A percentile compares a stretch with the other conserved stretches of the same genome.
Conservation (phyloP, 1,284 basidiomycete genomes). For the Ganoderma lucidum region DNA sequence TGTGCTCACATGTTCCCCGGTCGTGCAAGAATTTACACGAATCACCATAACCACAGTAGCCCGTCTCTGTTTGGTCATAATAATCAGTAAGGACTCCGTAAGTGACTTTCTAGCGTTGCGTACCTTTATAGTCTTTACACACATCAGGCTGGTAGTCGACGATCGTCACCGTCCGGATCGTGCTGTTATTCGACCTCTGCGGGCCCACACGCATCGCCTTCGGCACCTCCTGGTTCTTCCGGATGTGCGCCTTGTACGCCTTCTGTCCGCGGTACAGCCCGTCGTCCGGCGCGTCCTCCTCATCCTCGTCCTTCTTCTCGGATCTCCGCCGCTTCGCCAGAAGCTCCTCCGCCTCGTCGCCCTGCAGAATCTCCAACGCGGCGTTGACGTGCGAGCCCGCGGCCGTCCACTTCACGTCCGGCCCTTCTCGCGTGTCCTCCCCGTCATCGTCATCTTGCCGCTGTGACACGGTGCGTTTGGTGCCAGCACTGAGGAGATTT, state of each 20-base stretch:
- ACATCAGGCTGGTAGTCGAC: slow-evolving; percentile 99
- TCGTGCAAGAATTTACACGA: slow-evolving; percentile 97
- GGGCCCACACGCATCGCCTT: slow-evolving; percentile 93
- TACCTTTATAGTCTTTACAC: slow-evolving; percentile 99
- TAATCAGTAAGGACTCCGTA: not conserved
- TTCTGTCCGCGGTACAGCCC: slow-evolving; percentile 89
- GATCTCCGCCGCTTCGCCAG: slow-evolving; percentile 65
- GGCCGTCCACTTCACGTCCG: slow-evolving; percentile 82
- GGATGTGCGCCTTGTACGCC: slow-evolving; percentile 85
- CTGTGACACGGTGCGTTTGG: slow-evolving; percentile 78
- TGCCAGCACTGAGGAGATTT: slow-evolving; percentile 85
- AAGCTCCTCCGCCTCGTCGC: slow-evolving; percentile 82
- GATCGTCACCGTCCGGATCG: slow-evolving; percentile 94
- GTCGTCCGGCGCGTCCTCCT: slow-evolving; percentile 77
- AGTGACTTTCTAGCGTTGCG: slow-evolving; percentile 34
- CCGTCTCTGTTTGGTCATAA: slow-evolving; percentile 75
- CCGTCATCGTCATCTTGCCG: slow-evolving; percentile 47
- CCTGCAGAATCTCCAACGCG: slow-evolving; percentile 76
- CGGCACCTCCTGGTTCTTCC: slow-evolving; percentile 83
- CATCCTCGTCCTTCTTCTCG: slow-evolving; percentile 51
- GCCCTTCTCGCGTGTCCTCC: slow-evolving; percentile 64
- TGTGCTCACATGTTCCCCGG: slow-evolving; percentile 79
- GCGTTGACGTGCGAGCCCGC: slow-evolving; percentile 73
- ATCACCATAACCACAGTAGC: slow-evolving; percentile 99
- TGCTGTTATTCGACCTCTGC: slow-evolving; percentile 78